Percentiles rank a stretch among this genome's conserved stretches.
Conservation (phyloP, 1,284 basidiomycete species). For the Coniferiporia sulphurascens region DNA sequence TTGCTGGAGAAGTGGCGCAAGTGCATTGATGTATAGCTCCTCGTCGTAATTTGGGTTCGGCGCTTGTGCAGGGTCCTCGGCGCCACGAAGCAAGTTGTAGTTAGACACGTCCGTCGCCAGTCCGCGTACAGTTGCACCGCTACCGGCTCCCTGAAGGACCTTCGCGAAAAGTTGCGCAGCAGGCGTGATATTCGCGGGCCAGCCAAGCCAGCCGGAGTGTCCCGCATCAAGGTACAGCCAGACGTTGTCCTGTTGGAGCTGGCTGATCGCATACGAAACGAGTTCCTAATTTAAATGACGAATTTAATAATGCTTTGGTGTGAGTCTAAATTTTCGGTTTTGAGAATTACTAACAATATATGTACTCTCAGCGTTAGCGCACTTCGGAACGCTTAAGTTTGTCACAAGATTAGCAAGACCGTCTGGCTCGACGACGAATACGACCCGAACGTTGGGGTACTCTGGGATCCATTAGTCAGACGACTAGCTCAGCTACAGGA, state of each 20-base stretch:
- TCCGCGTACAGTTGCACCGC: slow-evolving; percentile 15
- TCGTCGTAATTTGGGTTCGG: slow-evolving; percentile 24
- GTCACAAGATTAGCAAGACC: slow-evolving; percentile 22
- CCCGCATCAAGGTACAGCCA: slow-evolving; percentile 23
- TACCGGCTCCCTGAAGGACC: slow-evolving; percentile 20
- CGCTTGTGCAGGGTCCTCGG: slow-evolving; percentile 20
- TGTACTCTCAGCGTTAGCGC: slow-evolving; percentile 19
- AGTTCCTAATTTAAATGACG: slow-evolving; percentile 8
- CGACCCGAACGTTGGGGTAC: slow-evolving; percentile 21
- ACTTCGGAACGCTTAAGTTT: slow-evolving; percentile 20
- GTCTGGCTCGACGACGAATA: slow-evolving; percentile 22
- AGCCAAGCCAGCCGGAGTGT: slow-evolving; percentile 24
- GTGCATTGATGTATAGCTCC: slow-evolving; percentile 22
- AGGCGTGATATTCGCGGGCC: slow-evolving; percentile 22
- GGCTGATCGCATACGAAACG: slow-evolving; percentile 21
- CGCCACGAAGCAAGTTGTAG: slow-evolving; percentile 21
- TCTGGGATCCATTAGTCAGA: slow-evolving; percentile 10
- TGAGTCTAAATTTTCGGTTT: not conserved
- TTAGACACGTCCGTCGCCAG: slow-evolving; percentile 21
- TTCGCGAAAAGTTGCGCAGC: slow-evolving; percentile 21
- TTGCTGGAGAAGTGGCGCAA: slow-evolving; percentile 20
- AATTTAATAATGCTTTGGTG: not conserved
- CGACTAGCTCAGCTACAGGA: not conserved
- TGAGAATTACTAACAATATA: slow-evolving; percentile 18
- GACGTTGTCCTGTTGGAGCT: slow-evolving; percentile 23